Percentiles rank a stretch among this genome's conserved stretches.
These are phyloP conservation scores for Biscogniauxia marginata DNA, from an alignment of 2,329 filamentous ascomycete genomes.

Conservation along the genomic window DNA sequence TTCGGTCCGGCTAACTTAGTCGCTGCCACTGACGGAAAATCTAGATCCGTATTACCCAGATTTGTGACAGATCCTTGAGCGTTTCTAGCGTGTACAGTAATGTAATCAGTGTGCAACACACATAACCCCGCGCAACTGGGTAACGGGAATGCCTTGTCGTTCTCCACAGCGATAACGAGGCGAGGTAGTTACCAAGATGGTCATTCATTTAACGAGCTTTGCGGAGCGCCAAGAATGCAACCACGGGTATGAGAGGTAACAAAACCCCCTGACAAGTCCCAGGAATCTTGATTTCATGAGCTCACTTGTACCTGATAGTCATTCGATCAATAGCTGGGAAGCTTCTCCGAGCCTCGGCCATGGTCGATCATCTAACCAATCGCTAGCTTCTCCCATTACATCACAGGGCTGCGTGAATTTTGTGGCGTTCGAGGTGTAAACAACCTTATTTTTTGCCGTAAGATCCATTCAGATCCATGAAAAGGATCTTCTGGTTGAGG, in stretches of 20 bases:
- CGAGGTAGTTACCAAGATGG: not conserved
- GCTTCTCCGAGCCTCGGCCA: not conserved
- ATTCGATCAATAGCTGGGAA: not conserved
- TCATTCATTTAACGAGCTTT: not conserved
- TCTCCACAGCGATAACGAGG: not conserved
- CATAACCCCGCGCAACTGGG: not conserved
- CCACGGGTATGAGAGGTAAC: not conserved
- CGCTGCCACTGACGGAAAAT: not conserved
- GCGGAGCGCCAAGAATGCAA: not conserved
- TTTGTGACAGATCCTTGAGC: not conserved
- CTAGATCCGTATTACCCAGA: not conserved
- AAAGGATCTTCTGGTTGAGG: not conserved
- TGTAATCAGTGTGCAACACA: not conserved
- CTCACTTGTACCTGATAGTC: not conserved
- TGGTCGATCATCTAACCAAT: not conserved
- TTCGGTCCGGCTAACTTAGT: not conserved
- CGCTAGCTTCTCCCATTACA: not conserved
- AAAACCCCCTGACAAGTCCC: not conserved
- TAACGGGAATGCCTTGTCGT: not conserved
- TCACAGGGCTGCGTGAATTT: not conserved
- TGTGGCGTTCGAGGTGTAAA: not conserved
- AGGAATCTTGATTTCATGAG: not conserved
- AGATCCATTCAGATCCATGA: not conserved
- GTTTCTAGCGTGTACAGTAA: not conserved
- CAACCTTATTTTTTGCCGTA: not conserved